Evolutionary conservation across 108 stramenopile genomes (phyloP).

Genomic region (Epipyxis sp.): DNA sequence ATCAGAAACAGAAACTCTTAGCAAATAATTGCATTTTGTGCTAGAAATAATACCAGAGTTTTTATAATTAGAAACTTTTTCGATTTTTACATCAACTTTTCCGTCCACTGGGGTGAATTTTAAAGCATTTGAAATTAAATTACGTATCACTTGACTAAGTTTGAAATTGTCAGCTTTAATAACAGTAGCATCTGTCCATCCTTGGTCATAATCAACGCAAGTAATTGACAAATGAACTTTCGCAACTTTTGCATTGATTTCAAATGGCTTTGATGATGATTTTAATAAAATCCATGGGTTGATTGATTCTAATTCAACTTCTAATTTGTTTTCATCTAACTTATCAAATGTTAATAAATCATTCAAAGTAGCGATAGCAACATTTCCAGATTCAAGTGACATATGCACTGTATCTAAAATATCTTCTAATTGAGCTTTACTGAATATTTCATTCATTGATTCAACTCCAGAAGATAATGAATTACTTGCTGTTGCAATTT

Average conservation of each 20-base stretch:
- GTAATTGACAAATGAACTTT: background rate
- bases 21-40: no score
- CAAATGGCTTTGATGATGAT: background rate
- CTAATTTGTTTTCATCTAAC: background rate
- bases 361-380: background rate
- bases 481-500: no score
- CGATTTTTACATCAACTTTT: background rate
- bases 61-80: background rate
- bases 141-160: conserved; percentile 11
- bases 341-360: conserved; percentile 15
- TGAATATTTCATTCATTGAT: no score
- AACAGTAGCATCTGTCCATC: background rate
- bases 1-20: conserved; percentile 14
- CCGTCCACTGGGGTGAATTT: conserved; percentile 21
- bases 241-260: background rate
- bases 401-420: background rate
- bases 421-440: no score
- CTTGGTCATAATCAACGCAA: background rate
- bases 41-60: background rate
- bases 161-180: background rate
- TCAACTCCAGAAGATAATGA: no score
- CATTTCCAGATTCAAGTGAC: background rate
- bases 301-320: background rate
- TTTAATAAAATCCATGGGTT: background rate
- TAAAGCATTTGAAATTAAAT: conserved; percentile 1